These are phyloP conservation scores for Leptodermis oblonga DNA, from an alignment of 257 asterid genomes.

Conservation along the genomic window DNA sequence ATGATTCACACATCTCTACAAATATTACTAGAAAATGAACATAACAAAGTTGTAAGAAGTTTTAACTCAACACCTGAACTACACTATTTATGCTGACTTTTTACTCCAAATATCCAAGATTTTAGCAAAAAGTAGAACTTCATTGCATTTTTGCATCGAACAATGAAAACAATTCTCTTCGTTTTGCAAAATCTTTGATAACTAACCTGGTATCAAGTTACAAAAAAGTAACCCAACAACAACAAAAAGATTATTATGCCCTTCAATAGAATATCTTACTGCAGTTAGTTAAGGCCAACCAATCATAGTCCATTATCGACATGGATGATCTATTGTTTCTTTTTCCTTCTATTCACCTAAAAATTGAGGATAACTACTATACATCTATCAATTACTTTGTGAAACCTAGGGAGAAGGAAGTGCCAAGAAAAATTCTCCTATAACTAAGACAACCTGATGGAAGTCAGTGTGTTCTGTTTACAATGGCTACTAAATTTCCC, in stretches of 20 bases:
- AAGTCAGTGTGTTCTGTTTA: not conserved
- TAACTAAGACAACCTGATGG: not conserved
- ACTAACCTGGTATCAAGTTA: not conserved
- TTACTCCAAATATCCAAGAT: not conserved
- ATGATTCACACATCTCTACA: not conserved
- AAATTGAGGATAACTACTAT: not conserved
- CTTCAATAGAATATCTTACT: not conserved
- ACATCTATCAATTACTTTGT: not conserved
- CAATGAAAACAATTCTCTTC: not conserved
- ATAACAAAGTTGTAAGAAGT: not conserved
- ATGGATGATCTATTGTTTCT: not conserved
- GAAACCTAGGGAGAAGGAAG: not conserved
- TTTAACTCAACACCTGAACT: not conserved
- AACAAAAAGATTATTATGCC: not conserved
- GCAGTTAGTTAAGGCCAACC: not conserved
- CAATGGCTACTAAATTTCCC: not conserved
- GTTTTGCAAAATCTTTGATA: not conserved
- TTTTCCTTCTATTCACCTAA: no score
- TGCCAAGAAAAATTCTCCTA: not conserved
- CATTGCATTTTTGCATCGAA: not conserved
- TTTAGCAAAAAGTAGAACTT: not conserved
- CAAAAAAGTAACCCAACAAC: not conserved
- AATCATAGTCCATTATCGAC: not conserved
- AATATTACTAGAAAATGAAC: not conserved
- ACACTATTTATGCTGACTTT: not conserved